A percentile compares a stretch with the other conserved stretches of the same genome.
Conservation (phyloP, 208 protist species). For the Trypanosoma mega region DNA sequence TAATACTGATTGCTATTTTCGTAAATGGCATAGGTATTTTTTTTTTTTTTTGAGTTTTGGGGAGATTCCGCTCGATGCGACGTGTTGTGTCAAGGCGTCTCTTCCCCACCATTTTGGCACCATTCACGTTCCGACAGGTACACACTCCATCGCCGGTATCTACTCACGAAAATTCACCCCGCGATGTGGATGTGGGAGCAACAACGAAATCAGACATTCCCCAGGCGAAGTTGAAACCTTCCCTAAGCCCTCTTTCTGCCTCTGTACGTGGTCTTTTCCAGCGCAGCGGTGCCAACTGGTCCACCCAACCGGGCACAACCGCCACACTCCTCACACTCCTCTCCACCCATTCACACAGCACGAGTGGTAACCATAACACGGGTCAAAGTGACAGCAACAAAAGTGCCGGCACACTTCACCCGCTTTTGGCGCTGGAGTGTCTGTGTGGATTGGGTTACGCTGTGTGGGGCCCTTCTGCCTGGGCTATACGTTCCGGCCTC, state of each 20-base stretch:
- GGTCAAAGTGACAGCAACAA: not conserved
- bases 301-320: constrained; percentile 7
- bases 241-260: constrained; percentile 16
- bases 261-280: constrained; percentile 23
- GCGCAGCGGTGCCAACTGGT: constrained; percentile 1
- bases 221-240: not conserved
- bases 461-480: constrained; percentile 22
- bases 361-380: too few species aligned
- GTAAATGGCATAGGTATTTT: not conserved
- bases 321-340: constrained; percentile 23
- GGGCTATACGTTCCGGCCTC: constrained; percentile 16
- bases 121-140: too few species aligned
- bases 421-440: constrained; percentile 53
- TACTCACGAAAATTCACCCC: too few species aligned
- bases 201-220: too few species aligned
- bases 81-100: too few species aligned
- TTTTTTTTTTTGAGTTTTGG: not conserved
- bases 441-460: constrained; percentile 49
- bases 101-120: too few species aligned
- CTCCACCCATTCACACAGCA: not conserved
- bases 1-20: too few species aligned
- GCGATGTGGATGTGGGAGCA: too few species aligned
- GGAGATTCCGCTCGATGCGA: too few species aligned
- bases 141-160: too few species aligned
- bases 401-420: constrained; percentile 34